phyloP scores from a whole-genome alignment of 768 basidiomycete species.

The Amanita molliuscula region DNA sequence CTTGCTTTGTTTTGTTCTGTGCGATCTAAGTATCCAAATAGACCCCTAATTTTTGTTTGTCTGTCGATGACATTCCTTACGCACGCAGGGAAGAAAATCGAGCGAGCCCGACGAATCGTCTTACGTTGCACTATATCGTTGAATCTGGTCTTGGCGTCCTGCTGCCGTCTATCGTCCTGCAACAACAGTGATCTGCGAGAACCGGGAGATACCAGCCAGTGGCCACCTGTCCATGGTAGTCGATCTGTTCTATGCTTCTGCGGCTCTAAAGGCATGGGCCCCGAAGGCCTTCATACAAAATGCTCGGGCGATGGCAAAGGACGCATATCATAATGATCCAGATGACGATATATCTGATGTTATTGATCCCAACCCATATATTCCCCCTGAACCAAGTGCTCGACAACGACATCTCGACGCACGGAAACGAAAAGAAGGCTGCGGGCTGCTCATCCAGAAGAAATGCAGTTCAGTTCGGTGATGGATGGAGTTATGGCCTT shows the following conservation, averaged over 20 bases:
- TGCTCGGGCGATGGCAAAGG: too few species aligned
- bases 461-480: slow-evolving; percentile 5
- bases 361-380: too few species aligned
- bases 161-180: neutral
- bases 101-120: slow-evolving; percentile 7
- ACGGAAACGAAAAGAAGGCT: too few species aligned
- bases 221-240: slow-evolving; percentile 5
- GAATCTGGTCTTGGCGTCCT: slow-evolving; percentile 1
- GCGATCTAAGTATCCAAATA: neutral
- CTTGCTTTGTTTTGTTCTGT: slow-evolving; percentile 1
- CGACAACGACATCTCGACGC: too few species aligned
- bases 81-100: neutral
- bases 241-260: slow-evolving; percentile 5
- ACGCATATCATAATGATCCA: too few species aligned
- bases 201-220: slow-evolving; percentile 5
- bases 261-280: too few species aligned
- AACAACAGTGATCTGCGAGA: slow-evolving; percentile 5
- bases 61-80: slow-evolving; percentile 8
- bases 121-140: slow-evolving; percentile 7
- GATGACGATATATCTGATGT: too few species aligned
- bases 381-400: too few species aligned
- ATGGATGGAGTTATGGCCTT: slow-evolving; percentile 7
- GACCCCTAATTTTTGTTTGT: slow-evolving; percentile 7
- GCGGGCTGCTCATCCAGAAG: slow-evolving; percentile 4
- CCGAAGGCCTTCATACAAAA: too few species aligned